Evolutionary conservation across 495 filamentous ascomycete genomes (phyloP).

Genomic region (Neohortaea acidophila): DNA sequence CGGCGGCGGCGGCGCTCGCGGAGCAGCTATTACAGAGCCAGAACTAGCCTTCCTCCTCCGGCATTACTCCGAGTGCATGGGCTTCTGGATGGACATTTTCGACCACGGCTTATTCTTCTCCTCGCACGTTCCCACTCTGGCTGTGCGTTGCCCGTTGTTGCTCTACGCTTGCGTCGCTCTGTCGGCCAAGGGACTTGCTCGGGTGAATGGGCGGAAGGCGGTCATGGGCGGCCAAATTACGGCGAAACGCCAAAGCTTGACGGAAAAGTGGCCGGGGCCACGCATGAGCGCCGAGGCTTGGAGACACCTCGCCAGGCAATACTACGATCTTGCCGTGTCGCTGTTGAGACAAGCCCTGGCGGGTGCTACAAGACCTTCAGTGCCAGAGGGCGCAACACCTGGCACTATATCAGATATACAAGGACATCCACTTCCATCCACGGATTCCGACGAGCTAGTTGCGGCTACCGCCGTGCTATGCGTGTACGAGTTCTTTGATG

Average conservation of each 20-base stretch:
- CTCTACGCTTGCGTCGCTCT: slow-evolving; percentile 47
- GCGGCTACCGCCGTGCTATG: slow-evolving; percentile 49
- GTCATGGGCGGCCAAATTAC: slow-evolving; percentile 34
- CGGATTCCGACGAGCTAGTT: slow-evolving; percentile 44
- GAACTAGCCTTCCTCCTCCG: slow-evolving; percentile 46
- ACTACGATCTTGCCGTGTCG: slow-evolving; percentile 50
- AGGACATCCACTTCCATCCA: slow-evolving; percentile 26
- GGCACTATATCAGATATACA: slow-evolving; percentile 1
- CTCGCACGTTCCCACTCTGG: slow-evolving; percentile 42
- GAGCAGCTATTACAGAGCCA: slow-evolving; percentile 26
- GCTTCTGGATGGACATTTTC: slow-evolving; percentile 52
- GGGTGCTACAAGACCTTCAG: slow-evolving; percentile 8
- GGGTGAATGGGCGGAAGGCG: slow-evolving; percentile 37
- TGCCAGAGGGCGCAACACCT: slow-evolving; percentile 8
- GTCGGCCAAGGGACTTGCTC: slow-evolving; percentile 45
- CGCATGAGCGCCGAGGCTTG: slow-evolving; percentile 33
- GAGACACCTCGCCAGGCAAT: slow-evolving; percentile 42
- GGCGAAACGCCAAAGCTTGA: slow-evolving; percentile 29
- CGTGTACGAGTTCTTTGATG: slow-evolving; percentile 49
- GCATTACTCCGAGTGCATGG: slow-evolving; percentile 45
- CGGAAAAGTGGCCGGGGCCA: slow-evolving; percentile 33
- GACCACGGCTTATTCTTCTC: slow-evolving; percentile 46
- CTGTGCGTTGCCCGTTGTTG: slow-evolving; percentile 40
- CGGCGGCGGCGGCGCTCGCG: not conserved
- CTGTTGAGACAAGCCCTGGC: slow-evolving; percentile 41